These are phyloP conservation scores for Logfia minima DNA, from an alignment of 129 eudicot genomes.

Conservation along the genomic window DNA sequence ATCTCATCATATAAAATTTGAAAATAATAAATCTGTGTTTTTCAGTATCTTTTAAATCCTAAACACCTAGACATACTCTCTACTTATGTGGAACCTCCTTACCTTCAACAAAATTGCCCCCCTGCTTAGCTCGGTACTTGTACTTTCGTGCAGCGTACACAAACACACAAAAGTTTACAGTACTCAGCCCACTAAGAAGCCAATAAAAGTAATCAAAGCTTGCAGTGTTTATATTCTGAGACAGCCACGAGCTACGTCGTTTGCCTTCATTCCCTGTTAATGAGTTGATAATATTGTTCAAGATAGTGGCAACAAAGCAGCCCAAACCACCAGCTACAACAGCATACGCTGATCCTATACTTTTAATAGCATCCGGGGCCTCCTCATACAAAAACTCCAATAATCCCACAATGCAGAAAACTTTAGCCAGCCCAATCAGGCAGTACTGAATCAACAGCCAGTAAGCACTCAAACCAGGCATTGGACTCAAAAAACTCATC, in stretches of 20 bases:
- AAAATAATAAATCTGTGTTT: background rate
- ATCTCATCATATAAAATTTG: background rate
- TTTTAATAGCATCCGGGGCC: constrained; percentile 98
- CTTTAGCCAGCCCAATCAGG: constrained; percentile 86
- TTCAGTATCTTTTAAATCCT: background rate
- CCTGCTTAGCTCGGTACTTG: constrained; percentile 55
- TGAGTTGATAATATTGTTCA: constrained; percentile 73
- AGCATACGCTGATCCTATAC: constrained; percentile 92
- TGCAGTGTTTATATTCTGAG: constrained; percentile 84
- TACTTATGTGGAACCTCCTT: constrained; percentile 18
- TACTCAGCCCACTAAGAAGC: constrained; percentile 70
- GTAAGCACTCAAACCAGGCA: constrained; percentile 81
- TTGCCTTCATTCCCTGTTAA: constrained; percentile 47
- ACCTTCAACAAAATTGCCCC: constrained; percentile 16
- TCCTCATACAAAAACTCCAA: constrained; percentile 86
- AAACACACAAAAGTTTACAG: constrained; percentile 63
- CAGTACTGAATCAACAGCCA: constrained; percentile 95
- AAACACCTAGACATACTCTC: background rate
- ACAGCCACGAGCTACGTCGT: constrained; percentile 64
- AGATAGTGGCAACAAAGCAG: constrained; percentile 69
- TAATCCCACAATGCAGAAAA: constrained; percentile 84
- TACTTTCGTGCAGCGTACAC: constrained; percentile 63
- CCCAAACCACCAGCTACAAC: constrained; percentile 95
- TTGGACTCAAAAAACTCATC: constrained; percentile 67
- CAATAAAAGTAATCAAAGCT: constrained; percentile 83